These are phyloP conservation scores for Blepharisma japonicum DNA, from an alignment of 73 alveolate genomes.

Conservation along the genomic window DNA sequence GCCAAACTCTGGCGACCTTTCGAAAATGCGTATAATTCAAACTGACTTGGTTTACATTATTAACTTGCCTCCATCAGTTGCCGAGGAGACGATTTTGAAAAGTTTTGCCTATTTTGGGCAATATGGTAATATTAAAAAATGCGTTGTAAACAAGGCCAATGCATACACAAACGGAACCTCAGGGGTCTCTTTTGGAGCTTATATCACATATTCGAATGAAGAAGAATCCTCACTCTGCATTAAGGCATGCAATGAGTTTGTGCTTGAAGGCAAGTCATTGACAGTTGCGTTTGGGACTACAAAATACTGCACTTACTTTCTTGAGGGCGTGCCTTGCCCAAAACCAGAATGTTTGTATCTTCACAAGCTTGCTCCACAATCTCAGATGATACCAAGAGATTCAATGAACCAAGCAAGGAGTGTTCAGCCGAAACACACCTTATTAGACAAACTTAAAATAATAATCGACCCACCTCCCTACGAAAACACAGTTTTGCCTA, in stretches of 20 bases:
- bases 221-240: conserved; percentile 72
- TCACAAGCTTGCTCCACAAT: conserved; percentile 25
- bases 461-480: not conserved
- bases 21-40: conserved; percentile 34
- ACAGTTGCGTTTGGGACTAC: conserved; percentile 86
- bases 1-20: no score
- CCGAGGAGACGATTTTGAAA: conserved; percentile 38
- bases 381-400: not conserved
- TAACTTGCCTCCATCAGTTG: conserved; percentile 41
- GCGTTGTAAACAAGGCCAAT: not conserved
- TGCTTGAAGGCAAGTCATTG: conserved; percentile 60
- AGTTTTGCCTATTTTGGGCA: not conserved
- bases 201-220: conserved; percentile 69
- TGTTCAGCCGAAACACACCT: not conserved
- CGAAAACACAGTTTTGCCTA: not conserved
- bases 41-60: conserved; percentile 44
- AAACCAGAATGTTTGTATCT: conserved; percentile 64
- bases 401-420: not conserved
- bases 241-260: conserved; percentile 62
- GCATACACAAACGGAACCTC: conserved; percentile 24
- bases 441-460: not conserved
- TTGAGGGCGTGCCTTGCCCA: conserved; percentile 63
- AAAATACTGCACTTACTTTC: conserved; percentile 78
- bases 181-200: conserved; percentile 56
- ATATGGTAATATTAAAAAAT: not conserved